Base-by-base conservation (phyloP, 805 yeast species). In the Saccharomycopsis sp. region DNA sequence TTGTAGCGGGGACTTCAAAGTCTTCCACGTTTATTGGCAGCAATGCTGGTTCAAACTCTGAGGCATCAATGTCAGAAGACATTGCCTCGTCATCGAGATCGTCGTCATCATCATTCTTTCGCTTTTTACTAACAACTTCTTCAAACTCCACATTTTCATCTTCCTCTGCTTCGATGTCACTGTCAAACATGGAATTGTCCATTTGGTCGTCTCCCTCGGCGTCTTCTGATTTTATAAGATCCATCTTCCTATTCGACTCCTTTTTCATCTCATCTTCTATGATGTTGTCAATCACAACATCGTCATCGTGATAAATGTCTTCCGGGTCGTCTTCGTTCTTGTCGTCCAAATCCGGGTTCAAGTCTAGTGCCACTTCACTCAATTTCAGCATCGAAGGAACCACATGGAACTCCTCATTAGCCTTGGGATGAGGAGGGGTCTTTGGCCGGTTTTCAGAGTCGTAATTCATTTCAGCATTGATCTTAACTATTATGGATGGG, bases 291-390 rank as follows among this genome's bases (percentile, higher is more conserved):
- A 29, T 6, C 27, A 29, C 41, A 15, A 18, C 39, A 8, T 10
- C 40, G 13, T 15, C 15, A 19, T 18, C n/a, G n/a, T 26, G 15
- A 12, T 38, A 15, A 30, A 10, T 15, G 16, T 7, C 19, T 38
- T 12, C 39, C 35, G 12, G 13, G 9, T 13, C 39, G 23, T 22
- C 25, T n/a, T 16, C n/a, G 9, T 34, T 25, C 4, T 43, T 47
- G 37, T 43, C 47, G 13, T 43, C 47, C 18, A 46, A 30, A 20
- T 43, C 50, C 5, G 50, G 50, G 35, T 46, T 46, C 15, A 46
- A 30, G 23, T 46, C 50, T 9, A 46, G 19, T 16, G 40, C 30
- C 10, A 43, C 19, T n/a, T 37, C 29, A 6, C 22, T 12, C 17
- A 42, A 10, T 10, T 36, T 33, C 6, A 35, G 15, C 19, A 26